Conservation (phyloP, 2,329 filamentous ascomycete species). For the Fusarium sp. region DNA sequence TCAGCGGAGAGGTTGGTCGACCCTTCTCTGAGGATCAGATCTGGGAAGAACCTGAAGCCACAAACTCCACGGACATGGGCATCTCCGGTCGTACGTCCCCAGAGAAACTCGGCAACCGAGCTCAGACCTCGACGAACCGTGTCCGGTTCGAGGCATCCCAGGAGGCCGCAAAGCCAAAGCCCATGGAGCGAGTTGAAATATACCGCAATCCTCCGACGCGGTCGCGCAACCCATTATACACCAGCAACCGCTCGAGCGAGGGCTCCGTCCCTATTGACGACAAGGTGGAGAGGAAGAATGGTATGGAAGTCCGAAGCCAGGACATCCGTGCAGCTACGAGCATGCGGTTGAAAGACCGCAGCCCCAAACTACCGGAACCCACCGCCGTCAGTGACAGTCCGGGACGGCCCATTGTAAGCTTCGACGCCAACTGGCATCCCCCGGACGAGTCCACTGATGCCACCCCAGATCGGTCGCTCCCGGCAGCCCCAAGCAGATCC, state of each 20-base stretch:
- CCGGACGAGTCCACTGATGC: conserved; percentile 77
- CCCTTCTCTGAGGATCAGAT: conserved; percentile 83
- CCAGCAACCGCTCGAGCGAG: conserved; percentile 65
- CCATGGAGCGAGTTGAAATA: conserved; percentile 73
- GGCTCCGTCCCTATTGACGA: conserved; percentile 51
- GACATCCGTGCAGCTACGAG: conserved; percentile 92
- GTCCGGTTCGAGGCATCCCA: conserved; percentile 55
- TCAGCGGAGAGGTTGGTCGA: conserved; percentile 73
- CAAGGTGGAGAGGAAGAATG: conserved; percentile 74
- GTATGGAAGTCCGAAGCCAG: conserved; percentile 83
- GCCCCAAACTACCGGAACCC: conserved; percentile 85
- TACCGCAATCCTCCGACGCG: conserved; percentile 86
- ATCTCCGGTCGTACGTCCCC: conserved; percentile 48
- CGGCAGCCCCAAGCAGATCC: conserved; percentile 44
- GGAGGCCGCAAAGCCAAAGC: conserved; percentile 52
- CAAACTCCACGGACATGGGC: conserved; percentile 19
- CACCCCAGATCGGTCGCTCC: conserved; percentile 58
- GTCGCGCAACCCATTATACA: conserved; percentile 84
- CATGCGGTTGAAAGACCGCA: conserved; percentile 88
- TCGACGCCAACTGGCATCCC: conserved; percentile 84
- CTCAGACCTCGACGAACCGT: conserved; percentile 49
- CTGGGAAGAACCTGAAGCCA: conserved; percentile 83
- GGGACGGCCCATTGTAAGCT: conserved; percentile 96
- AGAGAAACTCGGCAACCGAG: conserved; percentile 49
- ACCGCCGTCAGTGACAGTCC: conserved; percentile 90